Evolutionary conservation across 306 rosid genomes (phyloP), one percentile per base, ranked within the genome.

Genomic region (Cucurbita moschata): DNA sequence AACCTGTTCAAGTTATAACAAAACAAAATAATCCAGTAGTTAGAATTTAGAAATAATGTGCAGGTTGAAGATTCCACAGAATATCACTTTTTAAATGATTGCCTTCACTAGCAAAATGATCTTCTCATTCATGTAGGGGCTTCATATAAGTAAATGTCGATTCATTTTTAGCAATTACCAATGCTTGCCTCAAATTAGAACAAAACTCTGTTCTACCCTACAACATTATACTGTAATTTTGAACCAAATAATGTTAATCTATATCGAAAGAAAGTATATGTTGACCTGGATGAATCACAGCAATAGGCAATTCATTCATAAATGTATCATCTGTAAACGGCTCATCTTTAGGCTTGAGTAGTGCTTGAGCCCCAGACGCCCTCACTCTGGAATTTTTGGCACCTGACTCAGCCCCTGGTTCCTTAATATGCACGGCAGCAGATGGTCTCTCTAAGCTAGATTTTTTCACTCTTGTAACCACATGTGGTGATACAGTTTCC

Each of bases 341-440:
- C 85, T 95, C 99, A 54, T 84, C 91, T 83, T 95, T 95, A 71
- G 99, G 99, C 44, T 7, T 78, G 76, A 95, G 68, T 70, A 89
- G 79, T 40, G 73, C 75, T 73, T 39, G 80, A 72, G 76, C 18
- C 53, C 30, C 72, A 58, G 81, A 71, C 53, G 70, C 74, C 66
- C 77, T 86, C 70, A 42, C 78, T 72, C 77, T 81, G 15, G 81
- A 80, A 49, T 60, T 39, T 18, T 37, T 49, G 43, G 71, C 21
- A 64, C 89, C 75, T 12, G 82, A 68, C 63, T 80, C 87, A 79
- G 77, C 78, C 57, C 44, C 30, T 54, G 81, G 76, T 78, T 82
- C 90, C 59, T 80, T 86, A 35, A 78, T 11, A 73, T 79, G 77
- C 37, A 78, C 55, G 58, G 74, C 78, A 18, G 44, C 59, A 40